A percentile compares a stretch with the other conserved stretches of the same genome.
Conservation (phyloP, 768 basidiomycete genomes). For the Hygrophorus pudorinus region DNA sequence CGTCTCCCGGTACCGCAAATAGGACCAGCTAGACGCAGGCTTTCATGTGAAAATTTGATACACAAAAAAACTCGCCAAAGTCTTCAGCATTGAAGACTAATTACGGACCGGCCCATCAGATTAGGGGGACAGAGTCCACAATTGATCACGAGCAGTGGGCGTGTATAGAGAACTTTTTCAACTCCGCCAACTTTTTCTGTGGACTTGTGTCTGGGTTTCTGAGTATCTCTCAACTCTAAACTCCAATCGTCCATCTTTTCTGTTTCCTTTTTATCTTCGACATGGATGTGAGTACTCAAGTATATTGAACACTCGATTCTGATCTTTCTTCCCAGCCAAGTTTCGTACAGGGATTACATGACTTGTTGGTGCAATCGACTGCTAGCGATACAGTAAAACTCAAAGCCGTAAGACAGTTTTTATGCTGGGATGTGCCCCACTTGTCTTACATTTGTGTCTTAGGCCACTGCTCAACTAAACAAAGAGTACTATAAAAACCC, state of each 20-base stretch:
- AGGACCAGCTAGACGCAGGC: no score
- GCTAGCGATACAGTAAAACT: slow-evolving; percentile 83
- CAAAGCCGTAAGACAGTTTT: slow-evolving; percentile 60
- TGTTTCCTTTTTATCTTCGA: slow-evolving; percentile 13
- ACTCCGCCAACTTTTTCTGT: slow-evolving; percentile 50
- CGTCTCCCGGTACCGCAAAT: no score
- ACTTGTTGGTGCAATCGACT: slow-evolving; percentile 76
- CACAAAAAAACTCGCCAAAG: no score
- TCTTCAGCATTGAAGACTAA: no score
- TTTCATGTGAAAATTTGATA: no score
- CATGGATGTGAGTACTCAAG: slow-evolving; percentile 39
- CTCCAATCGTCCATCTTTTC: slow-evolving; percentile 19
- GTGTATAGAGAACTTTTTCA: slow-evolving; percentile 15
- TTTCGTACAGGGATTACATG: slow-evolving; percentile 76
- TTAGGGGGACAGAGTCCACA: not conserved
- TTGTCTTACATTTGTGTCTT: slow-evolving; percentile 5
- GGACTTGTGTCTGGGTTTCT: slow-evolving; percentile 17
- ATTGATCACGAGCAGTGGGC: not conserved
- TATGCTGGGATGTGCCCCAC: slow-evolving; percentile 7
- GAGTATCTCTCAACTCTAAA: slow-evolving; percentile 12
- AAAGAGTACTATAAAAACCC: slow-evolving; percentile 89
- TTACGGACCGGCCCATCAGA: not conserved
- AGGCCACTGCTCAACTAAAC: slow-evolving; percentile 91
- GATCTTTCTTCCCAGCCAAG: slow-evolving; percentile 34
- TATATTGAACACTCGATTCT: slow-evolving; percentile 6